phyloP scores from a whole-genome alignment of 176 grass and related monocot genomes.

The Poa pratensis region DNA sequence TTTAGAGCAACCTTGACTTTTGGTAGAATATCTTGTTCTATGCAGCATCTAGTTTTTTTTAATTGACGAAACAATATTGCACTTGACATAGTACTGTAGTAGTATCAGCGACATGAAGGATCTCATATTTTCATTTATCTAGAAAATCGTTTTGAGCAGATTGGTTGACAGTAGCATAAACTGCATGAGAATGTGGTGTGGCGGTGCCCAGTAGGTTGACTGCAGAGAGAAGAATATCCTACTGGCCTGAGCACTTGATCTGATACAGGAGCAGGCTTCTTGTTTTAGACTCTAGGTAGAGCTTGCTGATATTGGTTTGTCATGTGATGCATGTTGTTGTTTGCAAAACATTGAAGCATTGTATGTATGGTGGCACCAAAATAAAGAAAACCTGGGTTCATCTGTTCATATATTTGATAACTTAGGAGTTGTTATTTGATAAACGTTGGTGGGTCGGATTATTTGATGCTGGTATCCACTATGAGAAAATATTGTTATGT shows the following conservation, averaged over 20 bases:
- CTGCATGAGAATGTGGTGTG: neutral
- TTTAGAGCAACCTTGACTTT: too few species aligned
- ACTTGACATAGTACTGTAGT: neutral
- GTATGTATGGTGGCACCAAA: neutral
- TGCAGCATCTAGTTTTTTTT: neutral
- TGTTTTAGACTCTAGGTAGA: neutral
- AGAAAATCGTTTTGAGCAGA: neutral
- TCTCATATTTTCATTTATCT: neutral
- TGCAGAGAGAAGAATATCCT: neutral
- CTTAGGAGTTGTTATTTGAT: conserved; percentile 9
- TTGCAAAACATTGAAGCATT: neutral
- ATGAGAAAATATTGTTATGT: neutral
- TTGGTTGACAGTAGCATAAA: neutral
- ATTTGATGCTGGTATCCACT: too few species aligned
- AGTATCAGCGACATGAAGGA: neutral
- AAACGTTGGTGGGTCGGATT: neutral
- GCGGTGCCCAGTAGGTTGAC: neutral
- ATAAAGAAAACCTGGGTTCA: neutral
- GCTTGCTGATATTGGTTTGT: conserved; percentile 6
- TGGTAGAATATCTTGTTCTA: neutral
- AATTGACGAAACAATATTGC: neutral
- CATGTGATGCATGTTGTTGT: neutral
- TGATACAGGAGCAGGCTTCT: neutral
- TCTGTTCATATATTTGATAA: neutral
- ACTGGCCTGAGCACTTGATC: neutral